Conservation (phyloP, 306 rosid species). For the Acacia confusa region DNA sequence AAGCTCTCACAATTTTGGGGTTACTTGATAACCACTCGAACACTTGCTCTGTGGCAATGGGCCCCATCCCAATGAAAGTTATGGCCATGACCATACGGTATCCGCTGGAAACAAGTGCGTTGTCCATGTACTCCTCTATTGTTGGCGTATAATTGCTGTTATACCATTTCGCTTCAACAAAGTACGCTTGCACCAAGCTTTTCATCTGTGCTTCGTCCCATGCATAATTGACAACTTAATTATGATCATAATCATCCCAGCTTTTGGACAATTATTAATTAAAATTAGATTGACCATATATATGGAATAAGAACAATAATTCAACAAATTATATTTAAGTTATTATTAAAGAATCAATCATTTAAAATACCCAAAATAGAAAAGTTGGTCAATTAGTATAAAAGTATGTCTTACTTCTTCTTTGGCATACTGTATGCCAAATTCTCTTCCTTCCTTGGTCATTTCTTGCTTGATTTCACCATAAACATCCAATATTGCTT, state of each 20-base stretch:
- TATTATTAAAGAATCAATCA: no score
- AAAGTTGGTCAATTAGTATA: no score
- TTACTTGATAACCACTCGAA: conserved; percentile 12
- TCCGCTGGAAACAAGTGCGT: not conserved
- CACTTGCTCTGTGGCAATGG: not conserved
- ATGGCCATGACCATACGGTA: not conserved
- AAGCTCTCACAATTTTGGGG: conserved; percentile 24
- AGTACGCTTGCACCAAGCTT: not conserved
- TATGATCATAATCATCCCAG: no score
- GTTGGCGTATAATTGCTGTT: conserved; percentile 20
- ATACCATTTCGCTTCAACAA: conserved; percentile 30
- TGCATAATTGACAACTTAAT: no score
- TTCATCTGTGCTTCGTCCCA: no score
- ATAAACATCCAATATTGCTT: conserved; percentile 13
- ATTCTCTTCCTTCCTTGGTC: conserved; percentile 8
- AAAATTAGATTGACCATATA: no score
- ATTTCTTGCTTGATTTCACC: conserved; percentile 26
- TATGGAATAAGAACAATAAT: no score
- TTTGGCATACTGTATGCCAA: conserved; percentile 23
- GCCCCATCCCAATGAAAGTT: conserved; percentile 15
- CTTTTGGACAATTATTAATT: no score
- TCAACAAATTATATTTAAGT: no score
- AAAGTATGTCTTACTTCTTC: conserved; percentile 14
- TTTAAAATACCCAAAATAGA: no score
- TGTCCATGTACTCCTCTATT: conserved; percentile 29